Percentiles rank a stretch among this genome's conserved stretches.
These are phyloP conservation scores for Solanum clarkiae DNA, from an alignment of 257 asterid species.

Conservation along the genomic window DNA sequence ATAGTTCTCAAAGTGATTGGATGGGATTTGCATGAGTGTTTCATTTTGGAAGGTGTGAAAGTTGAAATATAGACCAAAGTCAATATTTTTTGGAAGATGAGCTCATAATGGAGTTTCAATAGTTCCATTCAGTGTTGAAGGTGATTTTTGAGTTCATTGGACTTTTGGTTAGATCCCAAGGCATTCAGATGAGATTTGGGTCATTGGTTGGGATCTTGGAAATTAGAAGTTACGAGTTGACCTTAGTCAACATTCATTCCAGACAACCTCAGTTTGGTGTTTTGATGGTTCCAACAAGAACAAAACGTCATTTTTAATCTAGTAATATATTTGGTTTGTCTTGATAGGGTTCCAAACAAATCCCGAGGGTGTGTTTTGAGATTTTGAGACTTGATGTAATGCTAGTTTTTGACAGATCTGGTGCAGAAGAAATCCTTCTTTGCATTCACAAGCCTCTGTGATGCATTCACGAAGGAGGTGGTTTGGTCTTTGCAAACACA, in stretches of 20 bases:
- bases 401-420: background rate
- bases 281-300: background rate
- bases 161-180: background rate
- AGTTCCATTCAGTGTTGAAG: background rate
- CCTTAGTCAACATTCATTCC: background rate
- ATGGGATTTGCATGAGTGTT: background rate
- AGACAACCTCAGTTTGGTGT: background rate
- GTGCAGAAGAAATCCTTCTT: background rate
- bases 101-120: background rate
- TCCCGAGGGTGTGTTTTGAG: background rate
- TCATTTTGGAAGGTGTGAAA: background rate
- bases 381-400: background rate
- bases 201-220: background rate
- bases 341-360: background rate
- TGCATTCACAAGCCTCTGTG: background rate
- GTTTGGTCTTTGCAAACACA: background rate
- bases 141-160: background rate
- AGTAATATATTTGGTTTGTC: background rate
- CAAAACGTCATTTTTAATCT: background rate
- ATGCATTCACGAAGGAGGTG: background rate
- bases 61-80: background rate
- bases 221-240: background rate
- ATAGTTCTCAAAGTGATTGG: background rate
- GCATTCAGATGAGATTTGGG: background rate
- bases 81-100: background rate